Conservation (phyloP, 805 yeast genomes). For the Saccharomyces mikatae region DNA sequence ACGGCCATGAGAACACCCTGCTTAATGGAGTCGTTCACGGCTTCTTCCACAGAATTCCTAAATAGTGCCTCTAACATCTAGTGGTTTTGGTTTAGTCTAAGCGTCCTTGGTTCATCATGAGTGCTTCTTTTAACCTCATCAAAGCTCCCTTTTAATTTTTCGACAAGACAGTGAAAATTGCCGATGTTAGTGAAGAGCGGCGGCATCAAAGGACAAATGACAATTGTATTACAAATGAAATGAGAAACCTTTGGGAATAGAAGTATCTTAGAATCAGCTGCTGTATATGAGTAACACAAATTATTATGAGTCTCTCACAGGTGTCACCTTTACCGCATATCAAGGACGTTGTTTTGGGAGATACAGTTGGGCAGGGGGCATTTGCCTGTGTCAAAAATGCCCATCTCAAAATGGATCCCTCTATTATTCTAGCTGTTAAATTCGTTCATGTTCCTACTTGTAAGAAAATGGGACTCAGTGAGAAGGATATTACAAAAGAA, state of each 20-base stretch:
- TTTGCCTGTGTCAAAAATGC: slow-evolving; percentile 58
- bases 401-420: slow-evolving; percentile 30
- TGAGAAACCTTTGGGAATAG: neutral
- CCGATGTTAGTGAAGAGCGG: neutral
- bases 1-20: slow-evolving; percentile 33
- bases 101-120: neutral
- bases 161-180: neutral
- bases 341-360: slow-evolving; percentile 39
- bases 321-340: slow-evolving; percentile 37
- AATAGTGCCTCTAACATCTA: slow-evolving; percentile 13
- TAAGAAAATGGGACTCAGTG: slow-evolving; percentile 30
- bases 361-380: slow-evolving; percentile 58
- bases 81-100: slow-evolving; percentile 4
- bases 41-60: slow-evolving; percentile 24
- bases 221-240: neutral
- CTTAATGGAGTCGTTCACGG: slow-evolving; percentile 32
- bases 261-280: neutral
- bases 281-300: neutral
- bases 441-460: slow-evolving; percentile 41
- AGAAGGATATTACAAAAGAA: slow-evolving; percentile 43
- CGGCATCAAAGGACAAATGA: neutral
- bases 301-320: slow-evolving; percentile 34
- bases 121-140: neutral
- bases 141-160: neutral
- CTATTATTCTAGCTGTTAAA: slow-evolving; percentile 47